phyloP scores from a whole-genome alignment of 768 basidiomycete species.

The Strobilomyces confusus region DNA sequence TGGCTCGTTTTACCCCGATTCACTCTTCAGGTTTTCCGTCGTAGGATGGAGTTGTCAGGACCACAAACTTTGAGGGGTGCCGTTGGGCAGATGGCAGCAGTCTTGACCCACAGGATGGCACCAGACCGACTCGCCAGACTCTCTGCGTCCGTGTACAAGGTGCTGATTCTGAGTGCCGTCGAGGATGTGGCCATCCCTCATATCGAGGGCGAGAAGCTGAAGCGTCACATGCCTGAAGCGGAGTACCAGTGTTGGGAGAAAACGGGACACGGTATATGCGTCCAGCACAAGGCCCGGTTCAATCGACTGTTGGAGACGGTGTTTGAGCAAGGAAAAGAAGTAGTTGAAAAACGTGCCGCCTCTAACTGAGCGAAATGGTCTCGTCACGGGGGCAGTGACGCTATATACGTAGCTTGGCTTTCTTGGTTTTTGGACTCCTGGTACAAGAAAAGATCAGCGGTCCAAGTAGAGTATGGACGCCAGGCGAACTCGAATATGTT shows the following conservation, averaged over 20 bases:
- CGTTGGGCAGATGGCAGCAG: conserved; percentile 72
- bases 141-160: conserved; percentile 56
- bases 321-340: conserved; percentile 45
- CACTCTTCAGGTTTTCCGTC: conserved; percentile 19
- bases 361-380: background rate
- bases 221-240: conserved; percentile 53
- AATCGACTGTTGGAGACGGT: conserved; percentile 55
- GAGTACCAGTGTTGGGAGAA: conserved; percentile 53
- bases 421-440: no score
- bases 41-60: conserved; percentile 47
- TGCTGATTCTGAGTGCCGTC: conserved; percentile 63
- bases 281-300: conserved; percentile 48
- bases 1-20: background rate
- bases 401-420: no score
- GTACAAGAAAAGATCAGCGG: no score
- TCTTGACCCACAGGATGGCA: conserved; percentile 56
- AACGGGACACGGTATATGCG: conserved; percentile 60
- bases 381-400: no score
- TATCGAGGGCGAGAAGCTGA: conserved; percentile 48
- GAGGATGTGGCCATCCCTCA: conserved; percentile 56
- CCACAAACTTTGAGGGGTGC: conserved; percentile 59
- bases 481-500: no score
- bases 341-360: background rate
- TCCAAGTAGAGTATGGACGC: no score
- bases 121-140: conserved; percentile 46